Conservation (phyloP, 2,329 filamentous ascomycete genomes). For the Monilinia polystroma region DNA sequence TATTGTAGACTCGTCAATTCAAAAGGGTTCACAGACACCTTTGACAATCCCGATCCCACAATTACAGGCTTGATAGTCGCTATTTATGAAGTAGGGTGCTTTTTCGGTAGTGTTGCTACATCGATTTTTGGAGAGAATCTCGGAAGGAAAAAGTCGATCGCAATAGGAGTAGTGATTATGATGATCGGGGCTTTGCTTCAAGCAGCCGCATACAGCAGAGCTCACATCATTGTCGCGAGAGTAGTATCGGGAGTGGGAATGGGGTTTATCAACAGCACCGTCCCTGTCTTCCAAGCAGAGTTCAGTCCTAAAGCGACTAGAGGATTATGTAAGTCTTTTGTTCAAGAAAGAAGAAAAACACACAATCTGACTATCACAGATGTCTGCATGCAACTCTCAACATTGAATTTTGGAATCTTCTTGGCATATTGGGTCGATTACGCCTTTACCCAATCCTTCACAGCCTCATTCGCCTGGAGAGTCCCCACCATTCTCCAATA, state of each 20-base stretch:
- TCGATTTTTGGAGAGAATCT: slow-evolving; percentile 52
- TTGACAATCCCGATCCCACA: slow-evolving; percentile 43
- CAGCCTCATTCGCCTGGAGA: slow-evolving; percentile 52
- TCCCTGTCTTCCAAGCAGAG: slow-evolving; percentile 56
- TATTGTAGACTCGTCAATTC: slow-evolving; percentile 40
- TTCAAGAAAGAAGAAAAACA: too few relatives aligned
- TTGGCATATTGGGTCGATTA: slow-evolving; percentile 62
- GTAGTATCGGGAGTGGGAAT: slow-evolving; percentile 51
- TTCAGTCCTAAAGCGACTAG: slow-evolving; percentile 44
- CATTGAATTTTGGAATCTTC: slow-evolving; percentile 55
- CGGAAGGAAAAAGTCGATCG: slow-evolving; percentile 56
- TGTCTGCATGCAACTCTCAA: slow-evolving; percentile 49
- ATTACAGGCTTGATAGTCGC: slow-evolving; percentile 50
- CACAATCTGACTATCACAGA: slow-evolving; percentile 31
- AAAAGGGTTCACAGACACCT: slow-evolving; percentile 44
- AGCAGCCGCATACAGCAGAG: slow-evolving; percentile 44
- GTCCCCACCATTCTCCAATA: slow-evolving; percentile 56
- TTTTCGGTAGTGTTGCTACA: slow-evolving; percentile 48
- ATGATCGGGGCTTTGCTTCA: slow-evolving; percentile 52
- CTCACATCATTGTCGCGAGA: slow-evolving; percentile 53
- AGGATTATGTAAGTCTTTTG: slow-evolving; percentile 35
- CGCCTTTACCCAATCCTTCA: slow-evolving; percentile 53
- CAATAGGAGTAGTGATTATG: slow-evolving; percentile 56
- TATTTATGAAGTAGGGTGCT: slow-evolving; percentile 53
- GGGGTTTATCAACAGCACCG: slow-evolving; percentile 45